Evolutionary conservation across 495 filamentous ascomycete genomes (phyloP).

Genomic region (Tuber indicum): DNA sequence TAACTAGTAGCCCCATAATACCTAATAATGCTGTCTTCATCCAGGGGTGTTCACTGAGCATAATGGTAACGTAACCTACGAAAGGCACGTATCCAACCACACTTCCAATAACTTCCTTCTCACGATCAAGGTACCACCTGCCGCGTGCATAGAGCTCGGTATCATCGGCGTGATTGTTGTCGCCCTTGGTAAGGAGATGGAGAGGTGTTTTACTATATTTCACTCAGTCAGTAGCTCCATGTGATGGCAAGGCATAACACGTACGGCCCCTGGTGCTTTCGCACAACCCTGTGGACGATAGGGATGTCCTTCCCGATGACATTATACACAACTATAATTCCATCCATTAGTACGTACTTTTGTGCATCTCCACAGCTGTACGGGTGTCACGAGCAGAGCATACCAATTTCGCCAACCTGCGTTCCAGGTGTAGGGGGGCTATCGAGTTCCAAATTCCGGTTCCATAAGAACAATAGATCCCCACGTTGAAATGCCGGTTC

Average conservation of each 20-base stretch:
- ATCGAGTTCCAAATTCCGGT: constrained; percentile 56
- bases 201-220: constrained; percentile 45
- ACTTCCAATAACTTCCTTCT: constrained; percentile 84
- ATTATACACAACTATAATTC: constrained; percentile 72
- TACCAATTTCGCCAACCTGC: constrained; percentile 39
- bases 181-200: constrained; percentile 88
- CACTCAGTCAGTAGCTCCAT: constrained; percentile 8
- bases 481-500: constrained; percentile 95
- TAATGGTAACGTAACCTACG: constrained; percentile 95
- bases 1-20: constrained; percentile 89
- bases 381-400: not conserved
- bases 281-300: constrained; percentile 82
- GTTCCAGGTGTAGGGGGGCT: constrained; percentile 31
- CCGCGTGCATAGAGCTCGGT: constrained; percentile 82
- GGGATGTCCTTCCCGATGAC: constrained; percentile 85
- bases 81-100: constrained; percentile 91
- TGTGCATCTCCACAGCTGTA: not conserved
- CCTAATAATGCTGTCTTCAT: constrained; percentile 89
- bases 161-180: constrained; percentile 93
- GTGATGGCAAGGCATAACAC: constrained; percentile 29
- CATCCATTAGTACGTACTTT: not conserved
- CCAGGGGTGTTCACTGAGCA: constrained; percentile 95
- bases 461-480: constrained; percentile 91
- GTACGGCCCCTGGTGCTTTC: constrained; percentile 58
- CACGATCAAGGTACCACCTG: constrained; percentile 77